Conservation (phyloP, 768 basidiomycete genomes). For the Lentinula lateritia region DNA sequence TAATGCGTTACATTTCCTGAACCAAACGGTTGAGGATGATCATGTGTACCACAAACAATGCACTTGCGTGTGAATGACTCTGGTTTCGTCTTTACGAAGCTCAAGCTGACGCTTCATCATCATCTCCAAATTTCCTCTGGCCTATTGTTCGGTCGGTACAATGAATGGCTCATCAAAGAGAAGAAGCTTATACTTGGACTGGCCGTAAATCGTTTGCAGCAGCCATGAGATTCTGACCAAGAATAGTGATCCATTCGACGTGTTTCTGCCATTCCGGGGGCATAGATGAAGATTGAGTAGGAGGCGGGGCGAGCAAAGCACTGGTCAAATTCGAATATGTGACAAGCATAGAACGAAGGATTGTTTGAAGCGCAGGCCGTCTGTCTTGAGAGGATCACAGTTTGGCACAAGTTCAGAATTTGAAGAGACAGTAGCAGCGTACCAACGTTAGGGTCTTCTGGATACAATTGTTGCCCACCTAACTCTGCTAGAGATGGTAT, state of each 20-base stretch:
- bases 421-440: constrained; percentile 12
- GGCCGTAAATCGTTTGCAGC: constrained; percentile 87
- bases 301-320: constrained; percentile 64
- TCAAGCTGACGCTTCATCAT: constrained; percentile 82
- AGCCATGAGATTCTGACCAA: constrained; percentile 85
- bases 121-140: constrained; percentile 71
- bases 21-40: not conserved
- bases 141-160: constrained; percentile 33
- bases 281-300: constrained; percentile 33
- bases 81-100: constrained; percentile 67
- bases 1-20: constrained; percentile 67
- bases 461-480: constrained; percentile 79
- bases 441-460: constrained; percentile 67
- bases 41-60: not conserved
- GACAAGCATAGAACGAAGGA: constrained; percentile 73
- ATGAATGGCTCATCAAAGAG: not conserved
- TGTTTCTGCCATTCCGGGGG: constrained; percentile 70
- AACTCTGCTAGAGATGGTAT: constrained; percentile 78
- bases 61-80: constrained; percentile 60
- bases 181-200: constrained; percentile 54
- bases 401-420: not conserved
- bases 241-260: constrained; percentile 75
- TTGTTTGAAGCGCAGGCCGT: constrained; percentile 63
- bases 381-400: constrained; percentile 47
- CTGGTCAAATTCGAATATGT: constrained; percentile 72